Conservation (phyloP, 768 basidiomycete genomes). For the Lepiota venenata region DNA sequence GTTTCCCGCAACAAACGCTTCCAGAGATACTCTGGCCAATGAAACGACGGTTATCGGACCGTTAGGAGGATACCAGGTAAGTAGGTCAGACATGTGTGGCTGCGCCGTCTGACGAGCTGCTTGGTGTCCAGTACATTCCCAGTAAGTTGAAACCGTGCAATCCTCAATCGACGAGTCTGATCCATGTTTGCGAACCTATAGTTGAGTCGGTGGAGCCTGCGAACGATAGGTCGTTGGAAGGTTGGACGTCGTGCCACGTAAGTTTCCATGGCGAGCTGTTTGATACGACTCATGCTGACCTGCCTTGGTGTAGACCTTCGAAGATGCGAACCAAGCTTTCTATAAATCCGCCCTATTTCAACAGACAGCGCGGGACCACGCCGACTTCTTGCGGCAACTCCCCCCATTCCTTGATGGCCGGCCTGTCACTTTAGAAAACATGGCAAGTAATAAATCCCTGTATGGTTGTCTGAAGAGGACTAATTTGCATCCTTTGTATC, state of each 20-base stretch:
- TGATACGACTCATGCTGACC: not conserved
- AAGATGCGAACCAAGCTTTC: slow-evolving; percentile 42
- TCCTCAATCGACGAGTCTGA: slow-evolving; percentile 6
- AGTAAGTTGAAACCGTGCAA: slow-evolving; percentile 24
- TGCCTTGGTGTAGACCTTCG: slow-evolving; percentile 39
- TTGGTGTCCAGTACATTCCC: slow-evolving; percentile 23
- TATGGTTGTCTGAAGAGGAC: not conserved
- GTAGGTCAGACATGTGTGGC: not conserved
- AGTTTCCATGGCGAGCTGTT: slow-evolving; percentile 11
- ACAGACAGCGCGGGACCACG: slow-evolving; percentile 39
- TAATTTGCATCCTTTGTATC: not conserved
- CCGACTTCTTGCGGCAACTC: slow-evolving; percentile 45
- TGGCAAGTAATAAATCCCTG: slow-evolving; percentile 37
- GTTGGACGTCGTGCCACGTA: slow-evolving; percentile 60
- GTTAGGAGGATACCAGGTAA: slow-evolving; percentile 59
- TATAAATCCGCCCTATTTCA: slow-evolving; percentile 52
- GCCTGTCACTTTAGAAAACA: slow-evolving; percentile 49
- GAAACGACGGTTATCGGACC: slow-evolving; percentile 57
- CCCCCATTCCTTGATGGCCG: slow-evolving; percentile 52
- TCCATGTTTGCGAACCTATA: slow-evolving; percentile 14
- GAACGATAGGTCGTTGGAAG: slow-evolving; percentile 63
- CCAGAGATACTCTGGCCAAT: slow-evolving; percentile 61
- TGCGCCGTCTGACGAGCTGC: too few species aligned
- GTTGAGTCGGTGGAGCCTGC: slow-evolving; percentile 64
- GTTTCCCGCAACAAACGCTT: slow-evolving; percentile 46